Percentiles rank a stretch among this genome's conserved stretches.
Conservation (phyloP, 129 eudicot species). For the Artemisia tridentata region DNA sequence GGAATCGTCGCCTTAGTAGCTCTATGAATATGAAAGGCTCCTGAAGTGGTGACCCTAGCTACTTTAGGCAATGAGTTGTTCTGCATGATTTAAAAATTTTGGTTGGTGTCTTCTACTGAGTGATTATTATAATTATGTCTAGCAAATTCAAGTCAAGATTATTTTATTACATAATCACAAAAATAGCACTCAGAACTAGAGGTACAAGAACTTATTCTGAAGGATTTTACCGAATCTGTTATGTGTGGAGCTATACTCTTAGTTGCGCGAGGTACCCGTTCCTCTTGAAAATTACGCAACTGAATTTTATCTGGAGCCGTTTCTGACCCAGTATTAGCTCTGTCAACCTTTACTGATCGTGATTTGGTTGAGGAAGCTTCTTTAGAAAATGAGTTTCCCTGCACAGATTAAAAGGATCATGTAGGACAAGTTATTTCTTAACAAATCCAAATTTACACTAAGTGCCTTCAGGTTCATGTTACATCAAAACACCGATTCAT, state of each 20-base stretch:
- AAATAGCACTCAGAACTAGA: constrained; percentile 6
- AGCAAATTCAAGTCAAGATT: constrained; percentile 10
- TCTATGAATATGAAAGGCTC: constrained; percentile 17
- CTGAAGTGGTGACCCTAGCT: constrained; percentile 24
- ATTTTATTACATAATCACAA: constrained; percentile 6
- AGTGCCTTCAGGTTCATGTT: constrained; percentile 12
- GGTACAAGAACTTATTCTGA: neutral
- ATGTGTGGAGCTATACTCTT: constrained; percentile 30
- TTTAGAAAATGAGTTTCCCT: constrained; percentile 44
- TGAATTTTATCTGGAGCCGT: constrained; percentile 30
- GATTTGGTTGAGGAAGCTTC: constrained; percentile 32
- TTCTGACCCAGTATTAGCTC: constrained; percentile 36
- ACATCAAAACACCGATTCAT: constrained; percentile 17
- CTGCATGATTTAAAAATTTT: constrained; percentile 31
- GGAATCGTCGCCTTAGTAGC: constrained; percentile 22
- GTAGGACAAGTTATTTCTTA: constrained; percentile 4
- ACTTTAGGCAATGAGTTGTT: constrained; percentile 31
- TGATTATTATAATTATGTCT: constrained; percentile 11
- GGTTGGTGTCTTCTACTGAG: constrained; percentile 12
- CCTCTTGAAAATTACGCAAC: constrained; percentile 6
- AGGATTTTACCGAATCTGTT: constrained; percentile 47
- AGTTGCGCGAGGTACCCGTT: constrained; percentile 19
- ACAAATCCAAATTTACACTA: neutral
- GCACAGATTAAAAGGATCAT: constrained; percentile 18
- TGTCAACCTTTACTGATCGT: constrained; percentile 18